A percentile compares a stretch with the other conserved stretches of the same genome.
Evolutionary conservation across 2,329 filamentous ascomycete genomes (phyloP).

Genomic region (Falciphora oryzae): DNA sequence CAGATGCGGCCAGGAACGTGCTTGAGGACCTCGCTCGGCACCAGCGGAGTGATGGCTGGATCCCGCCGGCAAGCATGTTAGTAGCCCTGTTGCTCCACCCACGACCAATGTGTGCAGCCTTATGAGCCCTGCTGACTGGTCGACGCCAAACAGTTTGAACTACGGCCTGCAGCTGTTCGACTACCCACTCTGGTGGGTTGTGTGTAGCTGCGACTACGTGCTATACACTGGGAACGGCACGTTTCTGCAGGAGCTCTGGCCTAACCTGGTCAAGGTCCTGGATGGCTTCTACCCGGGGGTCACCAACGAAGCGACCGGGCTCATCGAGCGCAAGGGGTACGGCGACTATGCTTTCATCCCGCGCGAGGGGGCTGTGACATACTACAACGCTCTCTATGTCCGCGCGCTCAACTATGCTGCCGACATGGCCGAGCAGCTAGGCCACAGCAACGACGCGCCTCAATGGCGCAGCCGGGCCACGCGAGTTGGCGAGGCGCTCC

Average conservation of each 20-base stretch:
- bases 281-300: conserved; percentile 40
- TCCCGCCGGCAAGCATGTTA: conserved; percentile 47
- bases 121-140: background rate
- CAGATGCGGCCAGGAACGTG: conserved; percentile 37
- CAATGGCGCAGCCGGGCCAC: conserved; percentile 35
- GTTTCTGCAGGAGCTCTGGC: conserved; percentile 37
- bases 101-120: background rate
- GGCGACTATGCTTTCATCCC: conserved; percentile 48
- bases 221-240: conserved; percentile 41
- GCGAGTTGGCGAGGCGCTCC: conserved; percentile 28
- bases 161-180: conserved; percentile 45
- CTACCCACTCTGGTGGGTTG: conserved; percentile 49
- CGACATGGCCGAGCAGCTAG: conserved; percentile 30
- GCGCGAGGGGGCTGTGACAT: conserved; percentile 40
- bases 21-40: conserved; percentile 43
- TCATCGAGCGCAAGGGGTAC: conserved; percentile 37
- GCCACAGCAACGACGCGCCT: conserved; percentile 25
- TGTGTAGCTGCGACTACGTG: conserved; percentile 40
- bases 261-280: conserved; percentile 32
- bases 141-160: conserved; percentile 25
- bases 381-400: conserved; percentile 47
- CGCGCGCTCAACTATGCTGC: conserved; percentile 39
- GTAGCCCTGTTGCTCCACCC: conserved; percentile 13
- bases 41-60: conserved; percentile 46
- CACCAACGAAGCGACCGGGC: conserved; percentile 31